Evolutionary conservation across 768 basidiomycete species (phyloP).

Genomic region (Russula emetica): DNA sequence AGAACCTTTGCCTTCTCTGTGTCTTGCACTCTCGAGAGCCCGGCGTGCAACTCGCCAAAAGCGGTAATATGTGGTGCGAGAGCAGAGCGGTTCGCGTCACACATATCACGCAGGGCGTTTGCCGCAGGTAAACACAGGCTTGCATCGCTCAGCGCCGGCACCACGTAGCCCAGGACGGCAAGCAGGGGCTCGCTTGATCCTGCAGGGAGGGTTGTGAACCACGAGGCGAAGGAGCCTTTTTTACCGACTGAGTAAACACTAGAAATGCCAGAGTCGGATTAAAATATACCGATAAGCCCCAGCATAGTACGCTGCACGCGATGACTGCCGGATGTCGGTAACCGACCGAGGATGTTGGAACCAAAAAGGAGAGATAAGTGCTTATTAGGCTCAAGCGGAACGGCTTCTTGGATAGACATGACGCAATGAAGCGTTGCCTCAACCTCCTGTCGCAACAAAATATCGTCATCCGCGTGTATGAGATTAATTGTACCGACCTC

Average conservation of each 20-base stretch:
- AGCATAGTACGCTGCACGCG: conserved; percentile 72
- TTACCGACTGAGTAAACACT: not conserved
- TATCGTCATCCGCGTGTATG: not conserved
- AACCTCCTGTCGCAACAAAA: conserved; percentile 53
- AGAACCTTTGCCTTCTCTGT: conserved; percentile 87
- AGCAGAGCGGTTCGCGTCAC: conserved; percentile 83
- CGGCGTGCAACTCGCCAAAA: conserved; percentile 79
- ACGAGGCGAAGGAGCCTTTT: conserved; percentile 69
- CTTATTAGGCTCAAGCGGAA: conserved; percentile 53
- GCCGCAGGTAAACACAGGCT: conserved; percentile 68
- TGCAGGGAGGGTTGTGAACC: conserved; percentile 59
- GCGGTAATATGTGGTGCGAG: conserved; percentile 79
- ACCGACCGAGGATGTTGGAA: conserved; percentile 59
- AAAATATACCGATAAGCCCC: conserved; percentile 60
- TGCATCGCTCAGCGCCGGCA: conserved; percentile 63
- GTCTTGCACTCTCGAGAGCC: conserved; percentile 72
- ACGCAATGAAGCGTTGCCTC: conserved; percentile 87
- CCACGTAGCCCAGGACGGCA: conserved; percentile 63
- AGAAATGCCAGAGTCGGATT: not conserved
- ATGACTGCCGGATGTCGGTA: conserved; percentile 61
- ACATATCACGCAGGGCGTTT: conserved; percentile 76
- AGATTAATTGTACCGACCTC: conserved; percentile 49
- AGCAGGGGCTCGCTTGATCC: conserved; percentile 46
- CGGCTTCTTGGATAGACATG: conserved; percentile 82
- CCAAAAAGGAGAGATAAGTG: conserved; percentile 65